Percentiles rank a stretch among this genome's conserved stretches.
These are phyloP conservation scores for Puccinia novopanici DNA, from an alignment of 1,284 basidiomycete species.

Conservation along the genomic window DNA sequence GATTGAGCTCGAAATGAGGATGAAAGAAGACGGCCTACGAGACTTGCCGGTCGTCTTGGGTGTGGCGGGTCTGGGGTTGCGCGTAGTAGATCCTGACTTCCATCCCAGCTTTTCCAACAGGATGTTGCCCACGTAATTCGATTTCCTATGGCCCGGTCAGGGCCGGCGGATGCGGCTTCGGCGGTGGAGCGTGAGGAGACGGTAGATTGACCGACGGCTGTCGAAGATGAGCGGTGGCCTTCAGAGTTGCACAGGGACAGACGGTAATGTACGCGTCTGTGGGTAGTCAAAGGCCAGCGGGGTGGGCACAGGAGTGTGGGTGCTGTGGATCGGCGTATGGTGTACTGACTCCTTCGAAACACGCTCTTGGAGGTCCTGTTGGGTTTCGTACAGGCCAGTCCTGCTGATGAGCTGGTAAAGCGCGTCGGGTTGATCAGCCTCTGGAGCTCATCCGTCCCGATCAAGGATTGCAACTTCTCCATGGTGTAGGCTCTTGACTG, in stretches of 20 bases:
- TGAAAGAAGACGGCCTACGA: slow-evolving; percentile 16
- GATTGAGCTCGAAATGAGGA: neutral
- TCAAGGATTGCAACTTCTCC: slow-evolving; percentile 3
- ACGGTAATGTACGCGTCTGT: neutral
- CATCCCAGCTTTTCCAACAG: slow-evolving; percentile 22
- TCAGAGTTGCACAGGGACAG: slow-evolving; percentile 9
- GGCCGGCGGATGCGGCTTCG: neutral
- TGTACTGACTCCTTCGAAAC: neutral
- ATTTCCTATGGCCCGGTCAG: neutral
- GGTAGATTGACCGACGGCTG: neutral
- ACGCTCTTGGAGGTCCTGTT: slow-evolving; percentile 25
- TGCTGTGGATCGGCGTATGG: neutral
- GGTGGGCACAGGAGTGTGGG: neutral
- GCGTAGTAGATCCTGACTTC: neutral
- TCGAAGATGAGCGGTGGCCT: neutral
- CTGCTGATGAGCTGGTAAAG: slow-evolving; percentile 11
- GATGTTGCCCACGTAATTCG: slow-evolving; percentile 14
- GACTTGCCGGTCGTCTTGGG: neutral
- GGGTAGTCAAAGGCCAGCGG: neutral
- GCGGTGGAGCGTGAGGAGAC: neutral
- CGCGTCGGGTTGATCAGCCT: slow-evolving; percentile 13
- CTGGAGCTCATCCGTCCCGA: slow-evolving; percentile 11
- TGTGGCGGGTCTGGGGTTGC: neutral
- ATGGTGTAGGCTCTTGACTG: neutral
- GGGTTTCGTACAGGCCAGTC: slow-evolving; percentile 12